Evolutionary conservation across 2,329 filamentous ascomycete genomes (phyloP).

Genomic region (Tympanopsis confertula): DNA sequence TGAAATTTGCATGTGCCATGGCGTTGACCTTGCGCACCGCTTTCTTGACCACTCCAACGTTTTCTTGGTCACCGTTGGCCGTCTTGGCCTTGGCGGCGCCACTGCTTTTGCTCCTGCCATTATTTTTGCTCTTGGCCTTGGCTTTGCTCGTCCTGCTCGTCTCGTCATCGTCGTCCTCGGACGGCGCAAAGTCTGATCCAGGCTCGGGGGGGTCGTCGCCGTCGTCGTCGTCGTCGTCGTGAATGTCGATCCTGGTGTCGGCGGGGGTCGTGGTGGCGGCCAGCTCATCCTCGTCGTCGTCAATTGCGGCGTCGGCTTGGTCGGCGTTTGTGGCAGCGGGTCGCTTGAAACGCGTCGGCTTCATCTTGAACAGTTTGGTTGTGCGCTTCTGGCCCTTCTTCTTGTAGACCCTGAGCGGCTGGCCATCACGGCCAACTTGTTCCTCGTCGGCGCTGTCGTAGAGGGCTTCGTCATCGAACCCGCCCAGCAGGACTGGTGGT

Average conservation of each 20-base stretch:
- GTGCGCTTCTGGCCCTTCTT: conserved; percentile 78
- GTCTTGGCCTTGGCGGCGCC: conserved; percentile 12
- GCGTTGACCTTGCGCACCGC: conserved; percentile 49
- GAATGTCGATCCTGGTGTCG: conserved; percentile 12
- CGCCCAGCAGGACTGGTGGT: conserved; percentile 35
- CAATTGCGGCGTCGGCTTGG: conserved; percentile 13
- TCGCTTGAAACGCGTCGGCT: conserved; percentile 36
- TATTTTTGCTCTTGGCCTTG: conserved; percentile 12
- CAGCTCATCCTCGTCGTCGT: conserved; percentile 22
- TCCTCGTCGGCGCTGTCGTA: conserved; percentile 45
- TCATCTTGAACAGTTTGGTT: conserved; percentile 57
- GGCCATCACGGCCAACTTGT: conserved; percentile 39
- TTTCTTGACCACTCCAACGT: conserved; percentile 35
- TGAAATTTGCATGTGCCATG: conserved; percentile 55
- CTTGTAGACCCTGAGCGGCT: conserved; percentile 57
- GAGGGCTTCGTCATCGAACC: conserved; percentile 50
- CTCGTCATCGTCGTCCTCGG: neutral
- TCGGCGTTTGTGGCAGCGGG: conserved; percentile 20
- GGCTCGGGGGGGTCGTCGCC: conserved; percentile 17
- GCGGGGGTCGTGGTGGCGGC: conserved; percentile 25
- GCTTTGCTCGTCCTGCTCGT: conserved; percentile 13
- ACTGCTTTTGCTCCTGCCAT: conserved; percentile 5
- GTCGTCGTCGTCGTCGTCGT: conserved; percentile 21
- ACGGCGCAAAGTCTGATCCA: conserved; percentile 22
- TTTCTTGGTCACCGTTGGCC: conserved; percentile 11